phyloP scores from a whole-genome alignment of 805 yeast species.

The Wickerhamiella allomyrinae region DNA sequence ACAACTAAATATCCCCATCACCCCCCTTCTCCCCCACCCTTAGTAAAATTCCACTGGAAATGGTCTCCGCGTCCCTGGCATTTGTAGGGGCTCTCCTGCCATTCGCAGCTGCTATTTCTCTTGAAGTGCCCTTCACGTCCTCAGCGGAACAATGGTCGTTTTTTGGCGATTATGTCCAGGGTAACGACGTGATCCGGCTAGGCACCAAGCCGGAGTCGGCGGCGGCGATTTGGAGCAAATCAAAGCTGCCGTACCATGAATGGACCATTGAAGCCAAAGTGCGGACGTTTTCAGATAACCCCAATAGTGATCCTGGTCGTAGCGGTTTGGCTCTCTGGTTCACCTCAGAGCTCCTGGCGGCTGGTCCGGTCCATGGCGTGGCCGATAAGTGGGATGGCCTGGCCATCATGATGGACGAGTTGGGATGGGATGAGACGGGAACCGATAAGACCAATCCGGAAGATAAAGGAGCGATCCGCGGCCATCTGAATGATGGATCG shows the following conservation, averaged over 20 bases:
- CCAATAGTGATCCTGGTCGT: slow-evolving; percentile 12
- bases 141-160: not conserved
- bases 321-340: slow-evolving; percentile 29
- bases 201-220: slow-evolving; percentile 9
- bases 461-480: slow-evolving; percentile 24
- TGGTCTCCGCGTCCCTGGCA: too few species aligned
- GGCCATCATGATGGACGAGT: slow-evolving; percentile 27
- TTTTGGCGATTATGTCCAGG: not conserved
- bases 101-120: not conserved
- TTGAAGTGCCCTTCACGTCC: not conserved
- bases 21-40: too few species aligned
- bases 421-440: slow-evolving; percentile 16
- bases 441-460: slow-evolving; percentile 6
- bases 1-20: too few species aligned
- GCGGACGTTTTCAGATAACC: slow-evolving; percentile 19
- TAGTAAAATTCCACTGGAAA: too few species aligned
- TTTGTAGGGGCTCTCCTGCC: slow-evolving; percentile 1
- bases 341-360: slow-evolving; percentile 16
- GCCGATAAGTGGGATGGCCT: slow-evolving; percentile 29
- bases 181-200: slow-evolving; percentile 9
- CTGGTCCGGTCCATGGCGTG: slow-evolving; percentile 27
- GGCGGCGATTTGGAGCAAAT: slow-evolving; percentile 25
- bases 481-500: slow-evolving; percentile 29
- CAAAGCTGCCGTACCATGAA: slow-evolving; percentile 18
- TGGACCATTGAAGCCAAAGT: slow-evolving; percentile 25